These are phyloP conservation scores for Arxiozyma heterogenica DNA, from an alignment of 1,139 yeast species.

Conservation along the genomic window DNA sequence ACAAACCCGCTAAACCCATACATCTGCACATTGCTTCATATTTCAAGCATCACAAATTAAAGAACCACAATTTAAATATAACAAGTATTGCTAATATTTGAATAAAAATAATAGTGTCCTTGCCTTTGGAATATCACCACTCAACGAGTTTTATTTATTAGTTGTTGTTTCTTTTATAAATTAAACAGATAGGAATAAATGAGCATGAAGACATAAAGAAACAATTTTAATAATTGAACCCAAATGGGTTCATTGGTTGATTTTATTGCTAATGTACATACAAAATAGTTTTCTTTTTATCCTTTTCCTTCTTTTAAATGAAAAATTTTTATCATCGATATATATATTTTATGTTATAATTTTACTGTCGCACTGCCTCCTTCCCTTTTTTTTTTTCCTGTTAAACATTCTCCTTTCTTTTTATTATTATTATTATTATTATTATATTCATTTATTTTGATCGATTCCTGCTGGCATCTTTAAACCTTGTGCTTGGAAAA, in stretches of 20 bases:
- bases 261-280: background rate
- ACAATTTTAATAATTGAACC: background rate
- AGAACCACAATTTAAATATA: background rate
- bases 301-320: too few relatives aligned
- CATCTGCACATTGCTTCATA: background rate
- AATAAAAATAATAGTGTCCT: background rate
- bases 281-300: too few relatives aligned
- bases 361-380: background rate
- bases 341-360: background rate
- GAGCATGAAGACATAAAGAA: background rate
- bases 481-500: conserved; percentile 25
- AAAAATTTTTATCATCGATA: too few relatives aligned
- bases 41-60: background rate
- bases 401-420: too few relatives aligned
- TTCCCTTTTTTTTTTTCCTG: background rate
- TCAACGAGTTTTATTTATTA: background rate
- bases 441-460: background rate
- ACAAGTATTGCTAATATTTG: background rate
- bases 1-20: background rate
- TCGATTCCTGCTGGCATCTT: conserved; percentile 22
- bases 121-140: background rate
- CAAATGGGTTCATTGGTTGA: background rate
- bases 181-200: background rate
- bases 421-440: too few relatives aligned
- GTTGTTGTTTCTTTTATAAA: background rate